Conservation (phyloP, 176 grass and related monocot genomes). For the Avena eriantha region DNA sequence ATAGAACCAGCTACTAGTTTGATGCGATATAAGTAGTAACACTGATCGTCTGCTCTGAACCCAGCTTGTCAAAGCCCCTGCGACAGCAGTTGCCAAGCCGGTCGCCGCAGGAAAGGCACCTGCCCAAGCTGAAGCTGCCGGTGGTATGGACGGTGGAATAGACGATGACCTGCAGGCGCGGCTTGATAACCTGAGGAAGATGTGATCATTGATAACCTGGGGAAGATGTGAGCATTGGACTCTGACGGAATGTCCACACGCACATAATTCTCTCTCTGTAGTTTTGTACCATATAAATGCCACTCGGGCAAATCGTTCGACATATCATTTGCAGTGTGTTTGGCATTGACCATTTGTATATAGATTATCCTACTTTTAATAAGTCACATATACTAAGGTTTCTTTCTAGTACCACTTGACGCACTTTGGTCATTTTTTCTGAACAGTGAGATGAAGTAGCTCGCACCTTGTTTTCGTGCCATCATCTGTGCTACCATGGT, state of each 20-base stretch:
- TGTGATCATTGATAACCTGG: conserved; percentile 67
- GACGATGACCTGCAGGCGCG: conserved; percentile 71
- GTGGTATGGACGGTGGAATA: conserved; percentile 56
- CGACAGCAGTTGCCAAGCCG: conserved; percentile 49
- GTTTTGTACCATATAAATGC: conserved; percentile 37
- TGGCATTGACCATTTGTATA: conserved; percentile 24
- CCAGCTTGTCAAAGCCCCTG: conserved; percentile 72
- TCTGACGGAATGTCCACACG: conserved; percentile 1
- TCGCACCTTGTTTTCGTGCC: background rate
- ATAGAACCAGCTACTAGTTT: background rate
- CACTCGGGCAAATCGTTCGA: conserved; percentile 12
- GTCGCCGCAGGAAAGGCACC: conserved; percentile 48
- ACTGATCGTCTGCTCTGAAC: background rate
- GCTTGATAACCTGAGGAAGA: conserved; percentile 80
- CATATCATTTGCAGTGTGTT: conserved; percentile 10
- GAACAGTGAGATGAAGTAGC: background rate
- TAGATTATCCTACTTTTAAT: background rate
- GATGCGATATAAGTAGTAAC: background rate
- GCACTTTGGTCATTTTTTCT: background rate
- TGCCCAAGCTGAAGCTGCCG: conserved; percentile 70
- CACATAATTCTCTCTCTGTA: conserved; percentile 7
- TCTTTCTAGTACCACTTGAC: background rate
- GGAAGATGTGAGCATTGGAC: conserved; percentile 65
- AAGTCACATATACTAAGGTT: background rate
- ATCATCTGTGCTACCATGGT: background rate